Conservation (phyloP, 805 yeast species). For the Saturnispora dispora region DNA sequence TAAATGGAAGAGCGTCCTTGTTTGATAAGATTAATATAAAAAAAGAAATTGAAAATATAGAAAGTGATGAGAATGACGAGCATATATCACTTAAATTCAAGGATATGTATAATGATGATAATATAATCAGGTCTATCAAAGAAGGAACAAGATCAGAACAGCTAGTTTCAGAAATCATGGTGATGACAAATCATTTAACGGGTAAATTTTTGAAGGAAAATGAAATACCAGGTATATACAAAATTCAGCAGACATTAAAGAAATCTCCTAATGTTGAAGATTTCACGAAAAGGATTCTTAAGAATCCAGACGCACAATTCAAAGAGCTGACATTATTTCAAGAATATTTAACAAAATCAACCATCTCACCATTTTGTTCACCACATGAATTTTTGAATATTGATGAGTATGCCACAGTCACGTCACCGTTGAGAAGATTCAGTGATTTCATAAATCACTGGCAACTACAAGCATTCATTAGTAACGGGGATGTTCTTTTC, state of each 20-base stretch:
- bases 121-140: constrained; percentile 3
- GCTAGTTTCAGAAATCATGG: constrained; percentile 80
- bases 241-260: constrained; percentile 24
- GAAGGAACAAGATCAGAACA: constrained; percentile 39
- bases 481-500: constrained; percentile 24
- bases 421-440: constrained; percentile 83
- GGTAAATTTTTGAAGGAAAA: constrained; percentile 38
- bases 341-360: constrained; percentile 44
- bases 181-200: constrained; percentile 59
- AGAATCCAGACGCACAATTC: constrained; percentile 21
- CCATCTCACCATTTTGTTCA: constrained; percentile 35
- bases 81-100: constrained; percentile 20
- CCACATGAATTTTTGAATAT: constrained; percentile 60
- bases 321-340: constrained; percentile 36
- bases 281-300: constrained; percentile 18
- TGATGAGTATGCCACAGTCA: constrained; percentile 56
- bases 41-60: constrained; percentile 17
- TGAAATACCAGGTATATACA: constrained; percentile 45
- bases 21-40: constrained; percentile 17
- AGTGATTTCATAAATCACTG: constrained; percentile 76
- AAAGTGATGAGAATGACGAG: constrained; percentile 19
- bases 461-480: constrained; percentile 47
- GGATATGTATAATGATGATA: constrained; percentile 12
- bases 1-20: constrained; percentile 29
- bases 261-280: constrained; percentile 16